These are phyloP conservation scores for Cylindrodendrum hubeiense DNA, from an alignment of 2,329 filamentous ascomycete genomes.

Conservation along the genomic window DNA sequence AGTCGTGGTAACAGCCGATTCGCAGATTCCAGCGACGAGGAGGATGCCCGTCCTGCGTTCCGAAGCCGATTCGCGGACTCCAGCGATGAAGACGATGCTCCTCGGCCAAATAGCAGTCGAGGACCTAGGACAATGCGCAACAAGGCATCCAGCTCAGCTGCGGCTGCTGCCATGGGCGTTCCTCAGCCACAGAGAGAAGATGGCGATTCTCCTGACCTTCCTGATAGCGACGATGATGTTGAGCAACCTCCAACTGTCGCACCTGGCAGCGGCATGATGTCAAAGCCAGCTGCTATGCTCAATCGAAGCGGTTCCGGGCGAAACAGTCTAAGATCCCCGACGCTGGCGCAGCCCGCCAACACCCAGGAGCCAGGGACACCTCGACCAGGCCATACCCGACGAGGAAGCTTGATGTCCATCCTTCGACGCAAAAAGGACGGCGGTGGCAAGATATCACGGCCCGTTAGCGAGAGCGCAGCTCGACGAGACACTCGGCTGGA, in stretches of 20 bases:
- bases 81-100: conserved; percentile 71
- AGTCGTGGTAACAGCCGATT: conserved; percentile 70
- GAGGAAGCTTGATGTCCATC: conserved; percentile 68
- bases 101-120: conserved; percentile 46
- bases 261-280: conserved; percentile 8
- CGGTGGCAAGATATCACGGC: conserved; percentile 66
- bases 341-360: conserved; percentile 36
- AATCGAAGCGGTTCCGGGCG: conserved; percentile 58
- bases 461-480: conserved; percentile 68
- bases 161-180: conserved; percentile 53
- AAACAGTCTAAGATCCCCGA: conserved; percentile 47
- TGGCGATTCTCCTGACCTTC: conserved; percentile 68
- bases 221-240: conserved; percentile 68
- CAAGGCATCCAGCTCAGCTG: conserved; percentile 45
- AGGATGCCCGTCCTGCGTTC: conserved; percentile 44
- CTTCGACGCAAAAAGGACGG: conserved; percentile 72
- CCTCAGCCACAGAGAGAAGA: conserved; percentile 59
- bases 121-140: conserved; percentile 50
- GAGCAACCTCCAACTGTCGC: conserved; percentile 33
- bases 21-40: conserved; percentile 79
- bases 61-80: conserved; percentile 78
- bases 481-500: conserved; percentile 73
- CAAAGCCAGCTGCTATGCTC: conserved; percentile 44
- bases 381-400: conserved; percentile 51
- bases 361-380: conserved; percentile 29